These are phyloP conservation scores for Amoebophrya sp. DNA, from an alignment of 169 alveolate species.

Conservation along the genomic window DNA sequence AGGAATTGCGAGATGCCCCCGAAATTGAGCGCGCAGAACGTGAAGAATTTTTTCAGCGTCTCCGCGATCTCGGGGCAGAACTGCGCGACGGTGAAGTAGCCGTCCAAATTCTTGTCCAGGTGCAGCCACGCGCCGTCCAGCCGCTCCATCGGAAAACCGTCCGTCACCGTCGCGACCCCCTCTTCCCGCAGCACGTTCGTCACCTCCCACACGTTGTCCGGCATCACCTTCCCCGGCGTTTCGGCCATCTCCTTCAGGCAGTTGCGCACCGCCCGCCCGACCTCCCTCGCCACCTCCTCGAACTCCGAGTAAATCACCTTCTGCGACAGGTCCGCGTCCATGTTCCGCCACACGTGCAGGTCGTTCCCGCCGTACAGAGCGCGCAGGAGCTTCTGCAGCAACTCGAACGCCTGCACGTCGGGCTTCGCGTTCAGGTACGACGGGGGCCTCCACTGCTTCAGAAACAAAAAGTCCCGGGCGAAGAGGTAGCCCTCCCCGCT, in stretches of 20 bases:
- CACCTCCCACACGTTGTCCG: neutral
- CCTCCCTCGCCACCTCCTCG: neutral
- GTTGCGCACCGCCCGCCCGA: too few species aligned
- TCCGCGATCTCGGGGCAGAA: neutral
- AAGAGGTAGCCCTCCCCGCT: too few species aligned
- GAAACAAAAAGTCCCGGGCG: too few species aligned
- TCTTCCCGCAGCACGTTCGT: neutral
- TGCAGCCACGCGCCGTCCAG: neutral
- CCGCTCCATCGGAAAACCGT: neutral
- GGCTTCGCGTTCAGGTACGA: too few species aligned
- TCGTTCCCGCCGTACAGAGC: neutral
- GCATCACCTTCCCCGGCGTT: neutral
- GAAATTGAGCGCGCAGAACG: neutral
- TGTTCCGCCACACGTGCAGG: neutral
- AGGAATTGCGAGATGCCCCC: too few species aligned
- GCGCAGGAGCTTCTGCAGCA: neutral
- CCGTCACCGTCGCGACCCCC: too few species aligned
- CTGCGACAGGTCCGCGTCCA: neutral
- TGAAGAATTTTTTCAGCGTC: neutral
- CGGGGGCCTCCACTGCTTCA: too few species aligned
- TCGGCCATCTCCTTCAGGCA: neutral
- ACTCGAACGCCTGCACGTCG: too few species aligned
- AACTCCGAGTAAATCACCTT: neutral
- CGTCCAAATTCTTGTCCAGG: neutral
- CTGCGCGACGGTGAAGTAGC: neutral